Percentiles rank a stretch among this genome's conserved stretches.
phyloP scores from a whole-genome alignment of 805 yeast genomes.

The Zygoascus tannicola region DNA sequence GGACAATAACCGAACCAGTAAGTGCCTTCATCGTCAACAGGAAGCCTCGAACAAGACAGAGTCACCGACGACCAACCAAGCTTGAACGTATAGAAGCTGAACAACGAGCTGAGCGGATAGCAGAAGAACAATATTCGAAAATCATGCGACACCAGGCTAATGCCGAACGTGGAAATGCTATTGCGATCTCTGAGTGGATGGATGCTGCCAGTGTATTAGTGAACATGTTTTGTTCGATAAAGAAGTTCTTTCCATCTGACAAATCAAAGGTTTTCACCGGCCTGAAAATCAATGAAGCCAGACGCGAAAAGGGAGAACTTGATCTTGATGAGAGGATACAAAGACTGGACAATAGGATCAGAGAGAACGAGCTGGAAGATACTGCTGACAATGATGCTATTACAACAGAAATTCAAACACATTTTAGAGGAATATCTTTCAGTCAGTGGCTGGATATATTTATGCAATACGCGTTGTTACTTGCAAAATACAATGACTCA shows the following conservation, averaged over 20 bases:
- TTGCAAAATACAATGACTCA: constrained; percentile 48
- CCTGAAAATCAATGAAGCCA: constrained; percentile 41
- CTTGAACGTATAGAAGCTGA: constrained; percentile 49
- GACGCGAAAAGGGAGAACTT: constrained; percentile 41
- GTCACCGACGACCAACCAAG: constrained; percentile 14
- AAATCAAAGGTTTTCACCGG: constrained; percentile 62
- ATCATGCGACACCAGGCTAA: constrained; percentile 44
- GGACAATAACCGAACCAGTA: not conserved
- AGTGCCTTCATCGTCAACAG: constrained; percentile 2
- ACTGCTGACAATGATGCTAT: constrained; percentile 23
- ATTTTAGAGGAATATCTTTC: constrained; percentile 66
- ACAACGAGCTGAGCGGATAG: constrained; percentile 47
- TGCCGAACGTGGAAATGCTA: constrained; percentile 40
- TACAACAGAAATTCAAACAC: constrained; percentile 25
- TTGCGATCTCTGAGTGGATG: constrained; percentile 73
- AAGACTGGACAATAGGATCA: constrained; percentile 13
- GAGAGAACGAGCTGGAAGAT: constrained; percentile 26
- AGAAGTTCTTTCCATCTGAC: constrained; percentile 71
- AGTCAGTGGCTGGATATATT: constrained; percentile 81
- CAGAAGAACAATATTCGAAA: constrained; percentile 45
- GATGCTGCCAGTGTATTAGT: constrained; percentile 74
- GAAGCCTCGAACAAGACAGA: constrained; percentile 1
- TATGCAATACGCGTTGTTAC: constrained; percentile 64
- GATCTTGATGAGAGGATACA: constrained; percentile 53
- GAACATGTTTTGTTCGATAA: constrained; percentile 70